Percentiles rank a stretch among this genome's conserved stretches.
phyloP scores from a whole-genome alignment of 192 early-diverging fungal species.

The Funneliformis mosseae region DNA sequence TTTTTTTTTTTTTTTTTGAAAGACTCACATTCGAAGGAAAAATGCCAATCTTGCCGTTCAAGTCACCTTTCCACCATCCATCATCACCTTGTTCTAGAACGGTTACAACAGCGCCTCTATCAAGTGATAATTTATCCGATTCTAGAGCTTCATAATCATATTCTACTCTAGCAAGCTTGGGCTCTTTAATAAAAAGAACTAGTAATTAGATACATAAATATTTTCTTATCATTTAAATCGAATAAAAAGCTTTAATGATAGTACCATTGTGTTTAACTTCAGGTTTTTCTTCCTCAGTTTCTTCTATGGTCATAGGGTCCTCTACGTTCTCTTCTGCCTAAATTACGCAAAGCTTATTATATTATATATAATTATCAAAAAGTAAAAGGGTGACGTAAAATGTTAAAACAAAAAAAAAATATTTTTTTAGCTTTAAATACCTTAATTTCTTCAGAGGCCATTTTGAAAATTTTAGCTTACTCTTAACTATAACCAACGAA shows the following conservation, averaged over 20 bases:
- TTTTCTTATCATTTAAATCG: not conserved
- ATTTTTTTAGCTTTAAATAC: not conserved
- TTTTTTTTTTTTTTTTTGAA: not conserved
- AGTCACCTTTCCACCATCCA: slow-evolving; percentile 70
- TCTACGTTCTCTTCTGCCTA: not conserved
- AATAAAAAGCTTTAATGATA: not conserved
- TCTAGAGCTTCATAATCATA: slow-evolving; percentile 73
- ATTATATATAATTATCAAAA: too few species aligned
- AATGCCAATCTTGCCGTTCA: slow-evolving; percentile 67
- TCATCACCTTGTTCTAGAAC: slow-evolving; percentile 62
- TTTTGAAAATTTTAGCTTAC: not conserved
- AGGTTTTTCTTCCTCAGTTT: not conserved
- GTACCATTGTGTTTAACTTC: not conserved
- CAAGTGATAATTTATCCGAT: slow-evolving; percentile 67
- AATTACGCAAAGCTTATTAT: not conserved
- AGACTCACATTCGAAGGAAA: slow-evolving; percentile 64
- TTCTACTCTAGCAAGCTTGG: slow-evolving; percentile 60
- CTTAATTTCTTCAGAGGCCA: not conserved
- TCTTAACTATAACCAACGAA: not conserved
- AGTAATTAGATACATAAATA: not conserved
- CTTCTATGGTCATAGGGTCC: not conserved
- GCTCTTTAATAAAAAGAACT: not conserved
- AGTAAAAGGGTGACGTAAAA: not conserved
- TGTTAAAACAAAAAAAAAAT: not conserved
- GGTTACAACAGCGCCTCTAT: slow-evolving; percentile 66